Conservation (phyloP, 176 grass and related monocot species). For the Oryza officinalis region DNA sequence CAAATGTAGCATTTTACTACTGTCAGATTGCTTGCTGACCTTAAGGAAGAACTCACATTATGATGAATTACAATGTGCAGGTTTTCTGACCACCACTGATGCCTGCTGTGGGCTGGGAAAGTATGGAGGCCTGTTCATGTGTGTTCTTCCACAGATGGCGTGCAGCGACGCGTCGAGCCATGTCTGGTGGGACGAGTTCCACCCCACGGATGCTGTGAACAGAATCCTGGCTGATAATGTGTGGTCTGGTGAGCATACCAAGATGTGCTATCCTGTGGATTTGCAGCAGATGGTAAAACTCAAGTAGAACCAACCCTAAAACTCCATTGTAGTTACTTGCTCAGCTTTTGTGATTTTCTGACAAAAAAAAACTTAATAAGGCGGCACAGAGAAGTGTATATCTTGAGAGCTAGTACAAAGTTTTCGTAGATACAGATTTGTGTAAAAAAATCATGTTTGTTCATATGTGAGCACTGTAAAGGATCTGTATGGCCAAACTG, state of each 20-base stretch:
- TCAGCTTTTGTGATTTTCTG: not conserved
- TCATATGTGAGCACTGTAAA: not conserved
- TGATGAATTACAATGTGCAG: slow-evolving; percentile 33
- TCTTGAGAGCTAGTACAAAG: not conserved
- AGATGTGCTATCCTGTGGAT: slow-evolving; percentile 77
- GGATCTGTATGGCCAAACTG: slow-evolving; percentile 12
- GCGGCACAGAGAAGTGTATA: slow-evolving; percentile 2
- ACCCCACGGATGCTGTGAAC: slow-evolving; percentile 80
- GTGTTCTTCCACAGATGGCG: slow-evolving; percentile 82
- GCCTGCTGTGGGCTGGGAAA: slow-evolving; percentile 80
- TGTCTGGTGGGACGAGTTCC: slow-evolving; percentile 90
- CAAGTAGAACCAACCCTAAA: slow-evolving; percentile 46
- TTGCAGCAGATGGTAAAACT: slow-evolving; percentile 54
- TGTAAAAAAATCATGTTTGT: not conserved
- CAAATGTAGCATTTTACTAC: slow-evolving; percentile 23
- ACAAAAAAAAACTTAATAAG: not conserved
- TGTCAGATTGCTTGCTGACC: slow-evolving; percentile 1
- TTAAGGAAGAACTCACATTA: not conserved
- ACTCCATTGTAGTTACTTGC: slow-evolving; percentile 23
- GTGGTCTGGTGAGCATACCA: slow-evolving; percentile 66
- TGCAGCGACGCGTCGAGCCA: slow-evolving; percentile 74
- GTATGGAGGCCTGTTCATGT: slow-evolving; percentile 78
- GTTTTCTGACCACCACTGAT: slow-evolving; percentile 66
- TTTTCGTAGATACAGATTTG: not conserved
- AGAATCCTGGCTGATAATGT: slow-evolving; percentile 72